Conservation (phyloP, 352 stramenopile genomes). For the Phytophthora niederhauseri region DNA sequence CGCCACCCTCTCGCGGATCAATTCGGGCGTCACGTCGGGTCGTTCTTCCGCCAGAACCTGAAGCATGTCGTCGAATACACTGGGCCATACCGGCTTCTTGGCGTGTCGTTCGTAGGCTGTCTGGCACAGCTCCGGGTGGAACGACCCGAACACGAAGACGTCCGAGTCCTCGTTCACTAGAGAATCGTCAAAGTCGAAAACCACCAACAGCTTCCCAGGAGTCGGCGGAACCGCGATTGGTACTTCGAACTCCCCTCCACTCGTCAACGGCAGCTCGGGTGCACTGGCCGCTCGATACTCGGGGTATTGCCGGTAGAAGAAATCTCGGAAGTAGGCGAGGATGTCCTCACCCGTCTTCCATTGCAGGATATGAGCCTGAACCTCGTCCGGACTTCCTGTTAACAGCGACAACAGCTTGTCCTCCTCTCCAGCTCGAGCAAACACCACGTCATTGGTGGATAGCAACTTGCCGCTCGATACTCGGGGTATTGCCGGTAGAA, state of each 20-base stretch:
- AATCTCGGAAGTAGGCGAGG: constrained; percentile 25
- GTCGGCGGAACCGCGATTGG: constrained; percentile 5
- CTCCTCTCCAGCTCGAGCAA: constrained; percentile 16
- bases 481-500: constrained; percentile 29
- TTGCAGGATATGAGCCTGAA: constrained; percentile 21
- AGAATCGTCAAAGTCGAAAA: constrained; percentile 63
- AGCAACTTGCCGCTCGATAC: constrained; percentile 5
- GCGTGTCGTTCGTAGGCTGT: constrained; percentile 29
- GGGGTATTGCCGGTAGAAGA: constrained; percentile 30
- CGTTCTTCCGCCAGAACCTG: constrained; percentile 40
- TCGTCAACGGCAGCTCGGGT: neutral
- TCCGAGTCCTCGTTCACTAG: constrained; percentile 69
- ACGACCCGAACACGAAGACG: constrained; percentile 61
- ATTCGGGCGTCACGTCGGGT: constrained; percentile 39
- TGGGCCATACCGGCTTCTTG: constrained; percentile 50
- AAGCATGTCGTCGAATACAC: constrained; percentile 68
- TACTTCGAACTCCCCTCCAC: constrained; percentile 16
- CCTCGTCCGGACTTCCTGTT: constrained; percentile 4
- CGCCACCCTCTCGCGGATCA: constrained; percentile 50
- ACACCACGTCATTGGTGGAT: constrained; percentile 35
- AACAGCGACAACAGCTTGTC: constrained; percentile 18
- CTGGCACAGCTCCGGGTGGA: constrained; percentile 59
- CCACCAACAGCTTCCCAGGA: constrained; percentile 35
- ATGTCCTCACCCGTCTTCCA: constrained; percentile 27
- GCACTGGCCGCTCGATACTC: constrained; percentile 4